Evolutionary conservation across 2,329 filamentous ascomycete genomes (phyloP), one percentile per base, ranked within the genome.

Genomic region (Fusarium sp.): DNA sequence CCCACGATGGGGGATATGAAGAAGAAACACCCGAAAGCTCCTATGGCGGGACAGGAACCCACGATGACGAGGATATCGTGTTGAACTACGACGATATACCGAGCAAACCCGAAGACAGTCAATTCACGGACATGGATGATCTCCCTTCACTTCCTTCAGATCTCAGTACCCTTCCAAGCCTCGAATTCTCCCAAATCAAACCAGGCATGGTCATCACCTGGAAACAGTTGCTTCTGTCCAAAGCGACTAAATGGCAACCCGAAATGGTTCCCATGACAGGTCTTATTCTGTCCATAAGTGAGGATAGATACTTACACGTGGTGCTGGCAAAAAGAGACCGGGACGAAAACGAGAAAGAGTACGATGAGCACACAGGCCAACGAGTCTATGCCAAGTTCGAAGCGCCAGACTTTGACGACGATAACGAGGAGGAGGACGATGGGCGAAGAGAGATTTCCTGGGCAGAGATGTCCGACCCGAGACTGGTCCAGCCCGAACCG

Each of bases 331-430:
- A 85, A 64, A 86, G 92, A 27, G 92, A 96, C 73, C 82, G 90
- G 47, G 78, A 84, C 14, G 78, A 84, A 7, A 86, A 84, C 53
- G 81, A 88, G 65, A 90, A 86, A 72, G 76, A 79, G 19, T 89
- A 88, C 67, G 89, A 95, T 70, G 84, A 88, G 13, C 79, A 85
- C 39, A 90, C 91, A 0, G 93, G 93, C 1, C 83, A 91, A 64
- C 85, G 93, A 11, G 78, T 93, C 11, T 97, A 95, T 71, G 88
- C 86, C 65, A 92, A 89, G 59, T 96, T 96, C 68, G 93, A 96
- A 72, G 88, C 89, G 70, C 90, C 90, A 1, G 86, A 87, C 13
- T 81, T 87, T 9, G 85, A 88, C 8, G 87, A 88, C 13, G 88
- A 89, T 0, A 85, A 86, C 1, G 82, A 83, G 1, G 83, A 82